These are phyloP conservation scores for Penicillium olsonii DNA, from an alignment of 2,329 filamentous ascomycete species.

Conservation along the genomic window DNA sequence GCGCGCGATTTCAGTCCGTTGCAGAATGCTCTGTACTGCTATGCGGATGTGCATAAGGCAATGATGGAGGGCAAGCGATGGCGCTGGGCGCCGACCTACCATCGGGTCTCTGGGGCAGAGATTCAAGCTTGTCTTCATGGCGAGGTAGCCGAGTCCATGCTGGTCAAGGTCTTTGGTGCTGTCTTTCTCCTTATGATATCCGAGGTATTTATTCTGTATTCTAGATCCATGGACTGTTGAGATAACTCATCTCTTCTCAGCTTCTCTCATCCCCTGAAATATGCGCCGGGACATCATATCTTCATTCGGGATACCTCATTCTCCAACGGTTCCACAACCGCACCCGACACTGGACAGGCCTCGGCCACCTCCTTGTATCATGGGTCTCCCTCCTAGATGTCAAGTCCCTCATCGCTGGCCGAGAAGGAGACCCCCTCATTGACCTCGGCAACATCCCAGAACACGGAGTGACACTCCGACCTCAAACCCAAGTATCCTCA, in stretches of 20 bases:
- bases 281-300: constrained; percentile 32
- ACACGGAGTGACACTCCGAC: neutral
- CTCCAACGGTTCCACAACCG: constrained; percentile 32
- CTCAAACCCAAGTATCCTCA: neutral
- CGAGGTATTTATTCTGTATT: constrained; percentile 28
- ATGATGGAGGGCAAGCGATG: constrained; percentile 28
- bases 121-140: constrained; percentile 31
- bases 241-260: constrained; percentile 17
- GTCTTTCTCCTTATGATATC: constrained; percentile 39
- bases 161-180: constrained; percentile 30
- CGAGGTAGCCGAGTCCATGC: constrained; percentile 24
- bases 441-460: constrained; percentile 29
- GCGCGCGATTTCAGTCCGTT: constrained; percentile 28
- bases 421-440: constrained; percentile 36
- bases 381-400: constrained; percentile 39
- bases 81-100: constrained; percentile 32
- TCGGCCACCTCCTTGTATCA: constrained; percentile 31
- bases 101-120: constrained; percentile 32
- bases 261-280: constrained; percentile 31
- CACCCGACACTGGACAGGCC: constrained; percentile 31
- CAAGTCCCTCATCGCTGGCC: constrained; percentile 38
- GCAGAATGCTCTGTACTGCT: constrained; percentile 36
- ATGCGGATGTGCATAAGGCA: constrained; percentile 34
- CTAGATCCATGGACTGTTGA: neutral
- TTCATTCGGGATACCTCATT: constrained; percentile 32